Conservation (phyloP, 75 land plant genomes). For the Cunninghamia lanceolata region DNA sequence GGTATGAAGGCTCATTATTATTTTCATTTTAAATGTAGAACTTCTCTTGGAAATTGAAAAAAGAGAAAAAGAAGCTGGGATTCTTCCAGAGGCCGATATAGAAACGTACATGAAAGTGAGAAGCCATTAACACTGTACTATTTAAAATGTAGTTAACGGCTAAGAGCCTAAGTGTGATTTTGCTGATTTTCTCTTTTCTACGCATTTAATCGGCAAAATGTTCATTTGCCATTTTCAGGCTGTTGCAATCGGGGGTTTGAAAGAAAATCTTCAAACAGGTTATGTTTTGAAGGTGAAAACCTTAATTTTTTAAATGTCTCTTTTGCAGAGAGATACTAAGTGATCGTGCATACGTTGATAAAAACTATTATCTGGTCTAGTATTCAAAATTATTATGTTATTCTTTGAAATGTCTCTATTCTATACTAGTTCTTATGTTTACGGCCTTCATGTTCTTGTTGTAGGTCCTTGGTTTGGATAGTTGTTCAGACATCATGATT, state of each 20-base stretch:
- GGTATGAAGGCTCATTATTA: not conserved
- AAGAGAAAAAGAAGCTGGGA: conserved; percentile 67
- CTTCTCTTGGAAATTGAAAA: conserved; percentile 53
- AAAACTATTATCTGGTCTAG: too few species aligned
- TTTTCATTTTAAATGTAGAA: conserved; percentile 32
- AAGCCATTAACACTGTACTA: not conserved
- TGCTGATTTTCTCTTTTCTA: not conserved
- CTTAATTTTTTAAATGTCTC: not conserved
- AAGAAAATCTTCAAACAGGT: conserved; percentile 18
- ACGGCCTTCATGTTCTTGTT: not conserved
- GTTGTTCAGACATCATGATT: conserved; percentile 21
- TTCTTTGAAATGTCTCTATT: too few species aligned
- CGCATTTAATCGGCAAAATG: not conserved
- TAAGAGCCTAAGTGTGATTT: not conserved
- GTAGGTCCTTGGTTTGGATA: conserved; percentile 31
- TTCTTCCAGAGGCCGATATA: conserved; percentile 75
- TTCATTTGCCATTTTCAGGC: conserved; percentile 9
- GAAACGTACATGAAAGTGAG: conserved; percentile 81
- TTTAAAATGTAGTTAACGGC: not conserved
- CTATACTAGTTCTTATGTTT: too few species aligned
- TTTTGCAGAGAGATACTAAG: not conserved
- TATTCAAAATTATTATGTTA: too few species aligned
- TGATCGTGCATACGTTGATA: too few species aligned
- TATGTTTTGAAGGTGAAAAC: conserved; percentile 19
- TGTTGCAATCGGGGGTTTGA: conserved; percentile 12